Percentiles rank a stretch among this genome's conserved stretches.
phyloP scores from a whole-genome alignment of 306 rosid species.

The Gastrolobium bilobum region DNA sequence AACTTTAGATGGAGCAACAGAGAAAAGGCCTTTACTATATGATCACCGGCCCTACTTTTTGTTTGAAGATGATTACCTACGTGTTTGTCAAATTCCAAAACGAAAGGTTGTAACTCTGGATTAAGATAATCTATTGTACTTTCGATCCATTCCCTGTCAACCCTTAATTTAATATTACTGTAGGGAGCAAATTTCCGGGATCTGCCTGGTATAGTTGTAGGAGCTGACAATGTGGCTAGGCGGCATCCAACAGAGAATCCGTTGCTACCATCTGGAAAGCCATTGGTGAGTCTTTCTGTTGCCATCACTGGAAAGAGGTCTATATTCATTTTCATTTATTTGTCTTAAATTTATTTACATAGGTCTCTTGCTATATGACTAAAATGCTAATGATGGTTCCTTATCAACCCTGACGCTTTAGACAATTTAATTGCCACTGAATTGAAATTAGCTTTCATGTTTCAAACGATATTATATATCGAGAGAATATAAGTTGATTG shows the following conservation, averaged over 20 bases:
- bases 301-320: slow-evolving; percentile 18
- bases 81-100: slow-evolving; percentile 93
- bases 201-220: slow-evolving; percentile 91
- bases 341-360: slow-evolving; percentile 9
- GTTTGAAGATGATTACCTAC: slow-evolving; percentile 73
- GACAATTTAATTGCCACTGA: not conserved
- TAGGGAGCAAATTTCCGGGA: slow-evolving; percentile 97
- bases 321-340: slow-evolving; percentile 31
- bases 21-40: slow-evolving; percentile 52
- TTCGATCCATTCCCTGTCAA: slow-evolving; percentile 39
- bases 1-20: slow-evolving; percentile 40
- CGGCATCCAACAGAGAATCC: slow-evolving; percentile 58
- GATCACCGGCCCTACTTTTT: slow-evolving; percentile 74
- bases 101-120: slow-evolving; percentile 67
- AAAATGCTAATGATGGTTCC: slow-evolving; percentile 10
- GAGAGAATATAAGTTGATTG: slow-evolving; percentile 6
- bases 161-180: slow-evolving; percentile 38
- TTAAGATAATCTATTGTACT: slow-evolving; percentile 34
- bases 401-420: not conserved
- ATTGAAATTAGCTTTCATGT: slow-evolving; percentile 12
- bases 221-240: slow-evolving; percentile 84
- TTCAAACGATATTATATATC: slow-evolving; percentile 3
- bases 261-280: slow-evolving; percentile 84
- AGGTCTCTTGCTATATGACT: not conserved
- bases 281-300: slow-evolving; percentile 69